Evolutionary conservation across 306 rosid species (phyloP).

Genomic region (Ceratonia siliqua): DNA sequence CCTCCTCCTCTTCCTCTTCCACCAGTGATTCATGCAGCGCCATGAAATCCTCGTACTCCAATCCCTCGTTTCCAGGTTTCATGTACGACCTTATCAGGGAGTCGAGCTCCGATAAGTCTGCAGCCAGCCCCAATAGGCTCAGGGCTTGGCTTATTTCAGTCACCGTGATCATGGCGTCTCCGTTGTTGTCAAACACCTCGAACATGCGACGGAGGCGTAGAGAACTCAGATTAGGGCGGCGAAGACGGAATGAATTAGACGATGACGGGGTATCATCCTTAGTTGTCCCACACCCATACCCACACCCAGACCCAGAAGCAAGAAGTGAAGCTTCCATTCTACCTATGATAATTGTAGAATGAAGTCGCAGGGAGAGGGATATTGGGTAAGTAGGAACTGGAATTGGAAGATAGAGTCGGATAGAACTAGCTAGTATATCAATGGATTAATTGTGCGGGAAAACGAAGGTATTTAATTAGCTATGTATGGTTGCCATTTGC

Average conservation of each 20-base stretch:
- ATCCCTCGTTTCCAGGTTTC: slow-evolving; percentile 54
- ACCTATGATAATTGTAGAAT: too few species aligned
- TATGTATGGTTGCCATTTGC: too few species aligned
- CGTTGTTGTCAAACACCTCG: slow-evolving; percentile 73
- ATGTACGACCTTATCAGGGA: slow-evolving; percentile 46
- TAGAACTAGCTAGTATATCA: too few species aligned
- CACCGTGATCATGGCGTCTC: slow-evolving; percentile 55
- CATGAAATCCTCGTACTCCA: slow-evolving; percentile 59
- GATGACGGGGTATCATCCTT: background rate
- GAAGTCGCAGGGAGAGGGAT: too few species aligned
- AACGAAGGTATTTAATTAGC: too few species aligned
- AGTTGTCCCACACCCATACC: slow-evolving; percentile 22
- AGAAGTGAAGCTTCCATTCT: too few species aligned
- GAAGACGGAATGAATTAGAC: slow-evolving; percentile 59
- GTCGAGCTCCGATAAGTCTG: slow-evolving; percentile 52
- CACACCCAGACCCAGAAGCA: background rate
- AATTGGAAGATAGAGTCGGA: too few species aligned
- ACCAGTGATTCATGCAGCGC: slow-evolving; percentile 59
- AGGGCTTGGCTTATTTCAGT: slow-evolving; percentile 64
- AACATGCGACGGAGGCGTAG: slow-evolving; percentile 75
- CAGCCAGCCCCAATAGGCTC: slow-evolving; percentile 55
- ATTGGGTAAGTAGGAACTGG: too few species aligned
- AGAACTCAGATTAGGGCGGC: slow-evolving; percentile 57
- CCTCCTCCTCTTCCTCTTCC: slow-evolving; percentile 19
- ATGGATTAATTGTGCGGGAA: too few species aligned